Percentiles rank a stretch among this genome's conserved stretches.
These are phyloP conservation scores for Talaromyces trachyspermus DNA, from an alignment of 495 filamentous ascomycete species.

Conservation along the genomic window DNA sequence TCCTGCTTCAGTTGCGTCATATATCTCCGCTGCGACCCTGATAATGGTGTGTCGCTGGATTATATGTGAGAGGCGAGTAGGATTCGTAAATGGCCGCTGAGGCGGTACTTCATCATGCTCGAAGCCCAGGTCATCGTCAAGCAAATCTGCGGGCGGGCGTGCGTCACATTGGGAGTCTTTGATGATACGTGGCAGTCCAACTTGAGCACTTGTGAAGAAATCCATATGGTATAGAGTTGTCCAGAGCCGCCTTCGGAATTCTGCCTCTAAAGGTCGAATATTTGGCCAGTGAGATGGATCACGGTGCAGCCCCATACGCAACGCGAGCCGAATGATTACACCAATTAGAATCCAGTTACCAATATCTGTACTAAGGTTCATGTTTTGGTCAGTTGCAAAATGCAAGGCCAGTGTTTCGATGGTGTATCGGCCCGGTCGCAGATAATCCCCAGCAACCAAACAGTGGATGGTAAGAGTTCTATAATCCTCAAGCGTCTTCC, in stretches of 20 bases:
- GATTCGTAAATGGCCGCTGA: constrained; percentile 1
- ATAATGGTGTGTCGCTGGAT: constrained; percentile 8
- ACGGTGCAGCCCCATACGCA: constrained; percentile 18
- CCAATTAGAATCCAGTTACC: constrained; percentile 76
- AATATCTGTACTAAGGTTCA: constrained; percentile 71
- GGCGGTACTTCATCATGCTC: constrained; percentile 7
- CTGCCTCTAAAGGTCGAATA: constrained; percentile 15
- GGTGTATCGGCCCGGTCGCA: constrained; percentile 72
- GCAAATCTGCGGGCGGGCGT: constrained; percentile 1
- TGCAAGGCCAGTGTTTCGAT: constrained; percentile 85
- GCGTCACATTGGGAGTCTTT: constrained; percentile 11
- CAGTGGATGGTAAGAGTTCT: constrained; percentile 79
- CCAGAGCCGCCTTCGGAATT: constrained; percentile 18
- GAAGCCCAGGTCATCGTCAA: constrained; percentile 4
- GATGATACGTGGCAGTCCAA: constrained; percentile 10
- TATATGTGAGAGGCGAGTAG: constrained; percentile 8
- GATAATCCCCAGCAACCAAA: constrained; percentile 79
- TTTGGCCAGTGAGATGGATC: constrained; percentile 19
- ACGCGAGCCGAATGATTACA: constrained; percentile 50
- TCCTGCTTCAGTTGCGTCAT: constrained; percentile 7
- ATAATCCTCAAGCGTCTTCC: constrained; percentile 73
- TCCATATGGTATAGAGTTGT: constrained; percentile 11
- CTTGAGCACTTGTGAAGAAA: constrained; percentile 9
- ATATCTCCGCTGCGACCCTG: constrained; percentile 9
- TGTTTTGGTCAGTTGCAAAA: constrained; percentile 69